phyloP scores from a whole-genome alignment of 495 filamentous ascomycete species.

The Beverwykella pulmonaria region DNA sequence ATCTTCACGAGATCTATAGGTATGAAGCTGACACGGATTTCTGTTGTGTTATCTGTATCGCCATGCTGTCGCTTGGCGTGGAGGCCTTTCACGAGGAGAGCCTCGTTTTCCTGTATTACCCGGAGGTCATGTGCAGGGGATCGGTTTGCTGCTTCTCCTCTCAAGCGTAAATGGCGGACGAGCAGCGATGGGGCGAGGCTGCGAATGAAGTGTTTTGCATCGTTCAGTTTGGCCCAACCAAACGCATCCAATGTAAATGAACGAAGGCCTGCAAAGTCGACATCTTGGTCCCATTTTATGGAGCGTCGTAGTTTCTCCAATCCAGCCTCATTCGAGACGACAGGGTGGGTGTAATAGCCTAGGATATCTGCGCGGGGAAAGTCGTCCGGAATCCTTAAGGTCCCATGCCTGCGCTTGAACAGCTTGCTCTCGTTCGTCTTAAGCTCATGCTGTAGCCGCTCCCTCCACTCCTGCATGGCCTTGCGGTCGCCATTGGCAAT shows the following conservation, averaged over 20 bases:
- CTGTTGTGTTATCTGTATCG: conserved; percentile 71
- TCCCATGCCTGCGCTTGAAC: conserved; percentile 74
- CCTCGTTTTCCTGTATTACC: conserved; percentile 50
- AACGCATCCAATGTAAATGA: conserved; percentile 77
- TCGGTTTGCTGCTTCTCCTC: conserved; percentile 20
- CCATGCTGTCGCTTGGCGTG: conserved; percentile 68
- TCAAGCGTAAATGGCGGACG: conserved; percentile 60
- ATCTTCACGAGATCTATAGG: conserved; percentile 77
- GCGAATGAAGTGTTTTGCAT: conserved; percentile 82
- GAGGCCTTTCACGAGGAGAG: conserved; percentile 59
- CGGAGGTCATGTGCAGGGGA: conserved; percentile 44
- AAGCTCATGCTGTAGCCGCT: conserved; percentile 72
- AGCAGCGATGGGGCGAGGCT: conserved; percentile 79
- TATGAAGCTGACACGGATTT: conserved; percentile 75
- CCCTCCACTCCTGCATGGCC: conserved; percentile 70
- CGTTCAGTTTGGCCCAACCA: conserved; percentile 76
- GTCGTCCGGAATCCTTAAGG: conserved; percentile 71
- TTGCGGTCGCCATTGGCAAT: conserved; percentile 46
- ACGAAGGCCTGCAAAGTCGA: conserved; percentile 70
- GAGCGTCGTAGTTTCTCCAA: conserved; percentile 59
- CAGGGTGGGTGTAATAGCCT: conserved; percentile 82
- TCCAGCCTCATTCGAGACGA: conserved; percentile 66
- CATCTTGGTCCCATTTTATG: conserved; percentile 63
- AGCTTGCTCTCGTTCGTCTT: conserved; percentile 80
- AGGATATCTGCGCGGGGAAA: conserved; percentile 82